Base-by-base conservation (phyloP, 2,329 filamentous ascomycete species). In the Colletotrichum gloeosporioides region DNA sequence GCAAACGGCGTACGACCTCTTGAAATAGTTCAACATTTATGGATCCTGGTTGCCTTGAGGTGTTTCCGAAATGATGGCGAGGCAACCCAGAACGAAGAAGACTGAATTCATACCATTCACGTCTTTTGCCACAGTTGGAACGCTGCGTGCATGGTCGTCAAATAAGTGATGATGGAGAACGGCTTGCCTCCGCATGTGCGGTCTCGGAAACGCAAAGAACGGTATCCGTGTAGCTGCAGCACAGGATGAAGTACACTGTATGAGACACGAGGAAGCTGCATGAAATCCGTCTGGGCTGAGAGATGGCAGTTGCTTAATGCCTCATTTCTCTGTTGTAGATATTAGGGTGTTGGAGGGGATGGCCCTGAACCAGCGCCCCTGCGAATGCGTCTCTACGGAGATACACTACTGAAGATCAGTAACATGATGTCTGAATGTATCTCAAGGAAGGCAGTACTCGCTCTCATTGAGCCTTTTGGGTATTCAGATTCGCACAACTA, bases 11-110 rank as follows among this genome's bases (percentile, higher is more conserved):
- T 25, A 22, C 1, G n/a, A 55, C 49, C 49, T 7, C n/a, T 12
- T 22, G 0, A 12, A 53, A 55, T 0, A 55, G 4, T 6, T 55
- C n/a, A 18, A 22, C 18, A 25, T 22, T 22, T 55, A 55, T 55
- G 49, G 1, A 6, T 25, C n/a, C n/a, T 55, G 4, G n/a, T 6
- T 1, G 0, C 1, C 49, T 55, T 22, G n/a, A 22, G 22, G 1
- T 55, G 49, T 6, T 25, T 55, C 0, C n/a, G 0, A 12, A 55
- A 55, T 25, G 49, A 55, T 55, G 22, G 1, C 8, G 49, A 55
- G 49, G 0, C 8, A 22, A 55, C 0, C 8, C 22, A 55, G 49
- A 6, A 55, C 8, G 9, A 55, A 55, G 0, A 22, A 55, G 49
- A 55, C 12, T 55, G 0, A 55, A 55, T 0, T 55, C 4, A 13